Percentiles rank a stretch among this genome's conserved stretches.
Conservation (phyloP, 257 asterid species). For the Fraxinus quadrangulata region DNA sequence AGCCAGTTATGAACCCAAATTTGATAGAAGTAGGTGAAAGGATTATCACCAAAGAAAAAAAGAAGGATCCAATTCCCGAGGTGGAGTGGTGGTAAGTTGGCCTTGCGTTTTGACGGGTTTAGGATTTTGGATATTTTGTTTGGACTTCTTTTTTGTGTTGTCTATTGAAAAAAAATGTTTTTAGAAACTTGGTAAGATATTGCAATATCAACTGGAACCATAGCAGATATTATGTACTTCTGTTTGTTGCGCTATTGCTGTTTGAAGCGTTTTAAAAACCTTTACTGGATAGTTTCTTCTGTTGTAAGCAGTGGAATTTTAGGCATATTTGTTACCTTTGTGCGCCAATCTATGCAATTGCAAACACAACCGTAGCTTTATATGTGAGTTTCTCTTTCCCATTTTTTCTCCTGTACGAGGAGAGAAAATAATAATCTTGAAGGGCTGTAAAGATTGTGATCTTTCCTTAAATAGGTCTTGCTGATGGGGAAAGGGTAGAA, state of each 20-base stretch:
- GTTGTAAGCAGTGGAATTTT: not conserved
- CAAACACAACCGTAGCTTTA: not conserved
- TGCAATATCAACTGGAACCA: not conserved
- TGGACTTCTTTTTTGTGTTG: not conserved
- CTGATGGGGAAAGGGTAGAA: not conserved
- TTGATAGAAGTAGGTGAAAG: conserved; percentile 91
- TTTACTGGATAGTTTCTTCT: not conserved
- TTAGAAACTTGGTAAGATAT: conserved; percentile 15
- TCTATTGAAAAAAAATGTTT: not conserved
- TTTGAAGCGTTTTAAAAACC: not conserved
- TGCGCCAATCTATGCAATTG: not conserved
- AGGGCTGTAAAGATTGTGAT: not conserved
- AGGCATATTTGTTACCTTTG: not conserved
- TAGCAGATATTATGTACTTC: no score
- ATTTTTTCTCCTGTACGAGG: not conserved
- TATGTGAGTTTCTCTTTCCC: not conserved
- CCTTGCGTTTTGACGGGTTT: conserved; percentile 17
- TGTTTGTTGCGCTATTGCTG: no score
- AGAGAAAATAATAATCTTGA: not conserved
- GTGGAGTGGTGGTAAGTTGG: conserved; percentile 95
- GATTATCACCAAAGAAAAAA: conserved; percentile 71
- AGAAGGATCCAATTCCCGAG: conserved; percentile 86
- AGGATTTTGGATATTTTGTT: not conserved
- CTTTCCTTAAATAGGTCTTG: conserved; percentile 1
- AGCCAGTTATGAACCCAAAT: conserved; percentile 93